Base-by-base conservation (phyloP, 2,329 filamentous ascomycete genomes). In the Claviceps fusiformis region DNA sequence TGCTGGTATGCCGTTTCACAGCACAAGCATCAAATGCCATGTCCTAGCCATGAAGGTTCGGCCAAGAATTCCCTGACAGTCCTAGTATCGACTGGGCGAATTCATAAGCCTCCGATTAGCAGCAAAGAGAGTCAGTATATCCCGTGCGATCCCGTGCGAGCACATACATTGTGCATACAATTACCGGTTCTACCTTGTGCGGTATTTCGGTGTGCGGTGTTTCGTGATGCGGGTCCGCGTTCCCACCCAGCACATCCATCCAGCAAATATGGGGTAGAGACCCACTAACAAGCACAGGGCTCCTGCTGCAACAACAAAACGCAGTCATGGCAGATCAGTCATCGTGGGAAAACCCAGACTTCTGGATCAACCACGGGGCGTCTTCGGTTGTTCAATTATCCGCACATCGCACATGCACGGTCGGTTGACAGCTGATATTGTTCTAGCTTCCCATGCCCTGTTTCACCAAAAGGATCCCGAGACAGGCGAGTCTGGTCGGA, bases 391-490 rank as follows among this genome's bases (percentile, higher is more conserved):
- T 37, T 37, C 48, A 37, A 31, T 17, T 31, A n/a, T 43, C 50
- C 35, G 24, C 19, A 27, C 46, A 35, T 24, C 24, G 24, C 24
- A 24, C 24, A 24, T 24, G 13, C 35, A 37, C 19, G 48, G 37
- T 15, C 24, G 31, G 17, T 33, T 33, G 13, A 45, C 9, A 17
- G 27, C 11, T 15, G 27, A 33, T 48, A 2, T 35, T 50, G 31
- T 37, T n/a, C 31, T 5, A 10, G 6, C 9, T 24, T n/a, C 11
- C 31, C 17, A 27, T 15, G 10, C 45, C n/a, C 9, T 53, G 54
- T 55, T 55, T 55, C 54, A 49, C n/a, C 29, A 45, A 39, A 39
- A 29, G 35, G 47, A 52, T 43, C 13, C 50, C 50, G 35, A 49
- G 47, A 55, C 54, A 50, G 39, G 43, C 44, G 44, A 53, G 13